A percentile compares a stretch with the other conserved stretches of the same genome.
phyloP scores from a whole-genome alignment of 2,329 filamentous ascomycete genomes.

The Corinectria fuckeliana region DNA sequence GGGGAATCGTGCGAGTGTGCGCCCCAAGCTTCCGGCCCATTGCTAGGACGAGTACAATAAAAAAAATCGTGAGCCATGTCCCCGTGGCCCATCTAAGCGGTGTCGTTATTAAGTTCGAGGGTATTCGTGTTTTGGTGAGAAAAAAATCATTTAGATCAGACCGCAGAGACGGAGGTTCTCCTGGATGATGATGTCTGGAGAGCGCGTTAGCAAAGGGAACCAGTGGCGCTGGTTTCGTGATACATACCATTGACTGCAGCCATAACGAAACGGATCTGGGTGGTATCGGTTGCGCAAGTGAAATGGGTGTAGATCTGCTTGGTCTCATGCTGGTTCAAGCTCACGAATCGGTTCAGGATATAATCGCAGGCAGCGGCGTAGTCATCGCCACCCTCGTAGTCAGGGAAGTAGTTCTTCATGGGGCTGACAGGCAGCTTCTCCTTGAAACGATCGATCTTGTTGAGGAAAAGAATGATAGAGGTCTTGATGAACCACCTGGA shows the following conservation, averaged over 20 bases:
- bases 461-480: conserved; percentile 86
- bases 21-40: conserved; percentile 33
- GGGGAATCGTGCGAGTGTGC: conserved; percentile 27
- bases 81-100: conserved; percentile 46
- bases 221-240: not conserved
- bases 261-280: conserved; percentile 99
- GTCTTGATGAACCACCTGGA: conserved; percentile 91
- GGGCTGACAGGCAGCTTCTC: conserved; percentile 82
- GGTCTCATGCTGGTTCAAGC: conserved; percentile 97
- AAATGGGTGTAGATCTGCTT: conserved; percentile 99
- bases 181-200: conserved; percentile 97
- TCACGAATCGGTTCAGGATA: conserved; percentile 98
- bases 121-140: conserved; percentile 50
- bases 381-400: conserved; percentile 94
- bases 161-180: conserved; percentile 97
- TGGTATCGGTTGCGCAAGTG: conserved; percentile 97
- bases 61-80: conserved; percentile 49
- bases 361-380: conserved; percentile 97
- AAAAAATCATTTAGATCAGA: conserved; percentile 75
- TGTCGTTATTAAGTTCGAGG: conserved; percentile 51
- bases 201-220: conserved; percentile 51
- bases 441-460: conserved; percentile 91
- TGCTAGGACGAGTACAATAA: conserved; percentile 43
- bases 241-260: conserved; percentile 93
- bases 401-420: conserved; percentile 89